Percentiles rank a stretch among this genome's conserved stretches.
These are phyloP conservation scores for Lepidium aucheri DNA, from an alignment of 345 rosid genomes.

Conservation along the genomic window DNA sequence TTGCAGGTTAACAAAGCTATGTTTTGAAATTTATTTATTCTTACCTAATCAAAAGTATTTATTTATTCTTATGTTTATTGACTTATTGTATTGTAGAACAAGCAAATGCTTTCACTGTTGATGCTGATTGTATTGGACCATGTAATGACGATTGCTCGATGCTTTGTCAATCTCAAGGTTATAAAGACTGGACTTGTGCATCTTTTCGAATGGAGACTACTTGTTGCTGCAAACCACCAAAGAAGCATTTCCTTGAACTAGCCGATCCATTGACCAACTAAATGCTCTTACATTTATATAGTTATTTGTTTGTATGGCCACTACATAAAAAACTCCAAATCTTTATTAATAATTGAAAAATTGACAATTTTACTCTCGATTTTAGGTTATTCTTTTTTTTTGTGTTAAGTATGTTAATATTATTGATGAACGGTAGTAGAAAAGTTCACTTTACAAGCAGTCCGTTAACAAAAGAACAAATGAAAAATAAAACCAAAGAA, in stretches of 20 bases:
- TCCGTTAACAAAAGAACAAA: too few species aligned
- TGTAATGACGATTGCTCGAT: background rate
- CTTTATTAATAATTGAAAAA: too few species aligned
- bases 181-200: background rate
- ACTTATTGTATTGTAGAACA: background rate
- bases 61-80: background rate
- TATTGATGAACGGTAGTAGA: too few species aligned
- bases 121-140: background rate
- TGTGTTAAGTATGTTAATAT: too few species aligned
- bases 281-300: background rate
- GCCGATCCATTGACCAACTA: background rate
- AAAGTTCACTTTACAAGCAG: too few species aligned
- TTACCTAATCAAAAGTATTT: background rate
- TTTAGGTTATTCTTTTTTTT: background rate
- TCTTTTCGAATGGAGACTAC: background rate
- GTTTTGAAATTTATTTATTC: background rate
- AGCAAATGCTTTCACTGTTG: background rate
- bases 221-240: constrained; percentile 1
- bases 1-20: background rate
- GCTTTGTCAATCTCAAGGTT: background rate
- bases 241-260: background rate
- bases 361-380: background rate
- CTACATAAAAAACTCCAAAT: background rate
- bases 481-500: too few species aligned
- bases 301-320: background rate